Percentiles rank a stretch among this genome's conserved stretches.
phyloP scores from a whole-genome alignment of 306 rosid genomes.

The Acacia acuminata region DNA sequence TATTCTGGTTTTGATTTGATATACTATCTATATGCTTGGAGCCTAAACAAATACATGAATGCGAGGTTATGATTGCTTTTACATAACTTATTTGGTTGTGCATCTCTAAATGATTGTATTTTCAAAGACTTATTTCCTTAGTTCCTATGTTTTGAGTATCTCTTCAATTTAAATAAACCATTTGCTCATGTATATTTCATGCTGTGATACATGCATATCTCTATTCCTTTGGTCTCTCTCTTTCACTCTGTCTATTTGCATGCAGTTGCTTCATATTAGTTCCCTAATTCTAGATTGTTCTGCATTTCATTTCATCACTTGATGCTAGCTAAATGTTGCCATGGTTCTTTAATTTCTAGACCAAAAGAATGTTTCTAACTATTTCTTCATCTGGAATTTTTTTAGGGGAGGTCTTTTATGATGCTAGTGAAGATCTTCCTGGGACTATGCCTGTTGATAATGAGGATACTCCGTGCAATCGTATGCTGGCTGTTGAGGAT shows the following conservation, averaged over 20 bases:
- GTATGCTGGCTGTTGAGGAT: conserved; percentile 38
- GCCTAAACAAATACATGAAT: background rate
- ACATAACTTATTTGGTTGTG: background rate
- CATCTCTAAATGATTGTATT: background rate
- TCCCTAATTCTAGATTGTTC: conserved; percentile 6
- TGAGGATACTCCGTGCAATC: conserved; percentile 37
- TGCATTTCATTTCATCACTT: conserved; percentile 1
- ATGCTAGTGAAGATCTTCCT: conserved; percentile 58
- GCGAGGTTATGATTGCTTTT: background rate
- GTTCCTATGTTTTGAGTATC: background rate
- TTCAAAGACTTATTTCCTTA: background rate
- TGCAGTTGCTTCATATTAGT: background rate
- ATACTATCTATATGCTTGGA: background rate
- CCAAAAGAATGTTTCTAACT: conserved; percentile 33
- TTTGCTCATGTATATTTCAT: background rate
- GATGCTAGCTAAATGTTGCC: conserved; percentile 32
- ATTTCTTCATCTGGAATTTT: conserved; percentile 32
- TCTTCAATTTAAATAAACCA: background rate
- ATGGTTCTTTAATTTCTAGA: conserved; percentile 20
- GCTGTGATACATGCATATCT: background rate
- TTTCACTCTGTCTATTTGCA: background rate
- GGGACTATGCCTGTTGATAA: conserved; percentile 41
- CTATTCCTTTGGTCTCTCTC: background rate
- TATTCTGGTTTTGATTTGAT: background rate
- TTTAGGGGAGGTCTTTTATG: conserved; percentile 82